A percentile compares a stretch with the other conserved stretches of the same genome.
These are phyloP conservation scores for Coprinopsis cinerea DNA, from an alignment of 768 basidiomycete species.

Conservation along the genomic window DNA sequence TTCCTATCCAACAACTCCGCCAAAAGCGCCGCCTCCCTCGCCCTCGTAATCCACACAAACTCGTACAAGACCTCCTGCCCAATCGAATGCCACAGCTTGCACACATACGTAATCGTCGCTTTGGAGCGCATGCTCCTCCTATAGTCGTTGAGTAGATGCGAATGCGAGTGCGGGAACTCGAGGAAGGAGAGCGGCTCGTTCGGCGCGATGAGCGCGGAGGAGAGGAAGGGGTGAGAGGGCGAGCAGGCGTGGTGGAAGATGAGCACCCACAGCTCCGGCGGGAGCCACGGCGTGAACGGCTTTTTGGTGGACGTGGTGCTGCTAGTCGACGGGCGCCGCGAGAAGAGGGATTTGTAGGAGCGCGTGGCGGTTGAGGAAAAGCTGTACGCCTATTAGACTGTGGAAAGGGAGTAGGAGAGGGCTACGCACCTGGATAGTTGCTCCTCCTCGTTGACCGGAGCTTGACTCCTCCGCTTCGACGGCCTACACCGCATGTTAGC, in stretches of 20 bases:
- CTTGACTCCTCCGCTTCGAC: too few species aligned
- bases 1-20: constrained; percentile 20
- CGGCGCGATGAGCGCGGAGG: constrained; percentile 11
- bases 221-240: constrained; percentile 11
- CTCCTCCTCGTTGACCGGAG: too few species aligned
- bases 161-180: constrained; percentile 33
- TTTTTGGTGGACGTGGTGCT: not conserved
- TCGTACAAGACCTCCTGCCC: constrained; percentile 57
- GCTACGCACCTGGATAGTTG: too few species aligned
- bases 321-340: not conserved
- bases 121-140: constrained; percentile 43
- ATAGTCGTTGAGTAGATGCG: constrained; percentile 36
- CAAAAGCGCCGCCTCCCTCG: constrained; percentile 22
- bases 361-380: too few species aligned
- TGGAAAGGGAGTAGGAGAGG: too few species aligned
- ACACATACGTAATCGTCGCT: constrained; percentile 46
- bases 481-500: too few species aligned
- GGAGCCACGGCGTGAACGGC: constrained; percentile 30
- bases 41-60: constrained; percentile 62
- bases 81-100: constrained; percentile 46
- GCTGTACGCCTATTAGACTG: too few species aligned
- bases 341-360: not conserved
- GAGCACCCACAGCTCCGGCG: constrained; percentile 61
- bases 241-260: constrained; percentile 55
- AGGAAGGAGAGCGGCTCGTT: constrained; percentile 50